Base-by-base conservation (phyloP, 2,329 filamentous ascomycete genomes). In the Rutstroemia sp. region DNA sequence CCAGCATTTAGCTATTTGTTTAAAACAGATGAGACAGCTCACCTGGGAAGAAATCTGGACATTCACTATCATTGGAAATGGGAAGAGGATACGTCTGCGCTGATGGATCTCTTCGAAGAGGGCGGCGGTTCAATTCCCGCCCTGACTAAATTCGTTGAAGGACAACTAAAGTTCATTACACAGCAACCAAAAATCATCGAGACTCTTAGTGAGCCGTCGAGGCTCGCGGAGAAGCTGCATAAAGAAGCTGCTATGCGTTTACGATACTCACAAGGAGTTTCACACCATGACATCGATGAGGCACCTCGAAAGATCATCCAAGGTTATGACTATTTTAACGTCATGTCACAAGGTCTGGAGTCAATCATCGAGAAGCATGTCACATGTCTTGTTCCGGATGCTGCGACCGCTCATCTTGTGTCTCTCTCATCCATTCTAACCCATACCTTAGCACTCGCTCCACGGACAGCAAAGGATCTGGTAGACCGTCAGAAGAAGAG, bases 301-400 rank as follows among this genome's bases (percentile, higher is more conserved):
- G 65, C 67, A 17, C 68, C 65, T 48, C 64, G 69, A 19, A 70
- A 71, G 42, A 60, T 80, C 57, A 69, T 61, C 56, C 60, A 71
- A 44, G 76, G 73, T 0, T 70, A 79, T 54, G 60, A 69, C 2
- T 71, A 77, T 27, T 83, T 78, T 63, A 65, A 67, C 17, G 60
- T 69, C 10, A 71, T 76, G 39, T 75, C 77, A 1, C 63, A 63
- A 5, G 73, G 73, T 4, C 63, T 84, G 16, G 70, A 72, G 3
- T 61, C 62, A 3, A 73, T 79, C 54, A 75, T 84, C 45, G 79
- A 83, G 30, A 84, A 81, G 62, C 76, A 78, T 55, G 74, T 79
- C 44, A 82, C 79, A 9, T 73, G 73, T 49, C 69, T 85, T 17
- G 72, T 70, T 14, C 69, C 69, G 14, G 79, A 83, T 2, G 73